Evolutionary conservation across 306 rosid genomes (phyloP), one percentile per base, ranked within the genome.

Genomic region (Corylus heterophylla): DNA sequence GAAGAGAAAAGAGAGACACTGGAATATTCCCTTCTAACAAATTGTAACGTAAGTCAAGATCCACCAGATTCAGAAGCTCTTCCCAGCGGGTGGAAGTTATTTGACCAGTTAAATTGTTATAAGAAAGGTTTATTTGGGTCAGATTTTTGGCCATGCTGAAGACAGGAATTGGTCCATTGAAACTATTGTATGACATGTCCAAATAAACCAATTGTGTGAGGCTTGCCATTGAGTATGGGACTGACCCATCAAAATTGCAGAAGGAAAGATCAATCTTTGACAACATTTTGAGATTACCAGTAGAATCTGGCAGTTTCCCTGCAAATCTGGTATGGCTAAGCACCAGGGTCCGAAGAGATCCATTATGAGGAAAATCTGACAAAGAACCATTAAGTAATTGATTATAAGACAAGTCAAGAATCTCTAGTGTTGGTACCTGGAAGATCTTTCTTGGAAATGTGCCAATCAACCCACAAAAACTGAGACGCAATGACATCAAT

Each of bases 331-430:
- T 79, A 12, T 2, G 4, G 0, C 66, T n/a, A 39, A 79, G 59
- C 3, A 37, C 37, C 64, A 79, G 39, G 12, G n/a, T 59, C 4
- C 63, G 69, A 12, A 79, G 73, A 59, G 71, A 8, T 37, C 71
- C 54, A 73, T 73, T 37, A 1, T 5, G 18, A 61, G 47, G 72
- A 61, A 79, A 63, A 13, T 39, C 73, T 10, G 73, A 67, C 14
- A 79, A 14, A 48, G 83, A 73, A 79, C 66, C 82, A 0, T 51
- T 4, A 50, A 79, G 82, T 17, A 79, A 10, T 7, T 73, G 69
- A 37, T 8, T 88, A 0, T 50, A 0, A 35, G 88, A 82, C 3
- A 84, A 8, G 16, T 88, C 85, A 67, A 88, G 55, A 20, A 47
- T 42, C 27, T 82, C 29, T 2, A 79, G 0, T 18, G 50, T 18